Evolutionary conservation across 192 early-diverging fungal species (phyloP).

Genomic region (Coemansia sp.): DNA sequence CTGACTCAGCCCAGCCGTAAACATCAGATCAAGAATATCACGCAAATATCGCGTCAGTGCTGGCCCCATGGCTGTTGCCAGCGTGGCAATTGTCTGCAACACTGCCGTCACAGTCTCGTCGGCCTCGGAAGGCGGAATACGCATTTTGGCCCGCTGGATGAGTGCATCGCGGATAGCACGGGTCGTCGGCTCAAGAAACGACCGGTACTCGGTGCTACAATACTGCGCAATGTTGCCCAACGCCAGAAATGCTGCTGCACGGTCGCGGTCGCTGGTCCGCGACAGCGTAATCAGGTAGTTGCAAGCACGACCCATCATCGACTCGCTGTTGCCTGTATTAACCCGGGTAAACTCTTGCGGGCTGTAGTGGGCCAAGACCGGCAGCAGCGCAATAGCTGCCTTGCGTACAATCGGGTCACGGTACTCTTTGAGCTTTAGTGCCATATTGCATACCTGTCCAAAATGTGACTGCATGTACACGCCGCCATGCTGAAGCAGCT

Average conservation of each 20-base stretch:
- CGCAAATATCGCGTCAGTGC: slow-evolving; percentile 85
- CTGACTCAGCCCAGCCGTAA: slow-evolving; percentile 80
- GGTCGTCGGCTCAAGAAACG: slow-evolving; percentile 77
- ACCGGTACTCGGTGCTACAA: slow-evolving; percentile 73
- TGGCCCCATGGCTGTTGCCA: slow-evolving; percentile 88
- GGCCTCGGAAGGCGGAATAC: slow-evolving; percentile 11
- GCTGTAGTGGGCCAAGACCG: slow-evolving; percentile 78
- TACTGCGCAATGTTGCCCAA: slow-evolving; percentile 84
- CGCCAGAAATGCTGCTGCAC: slow-evolving; percentile 71
- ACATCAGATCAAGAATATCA: slow-evolving; percentile 89
- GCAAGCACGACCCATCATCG: slow-evolving; percentile 73
- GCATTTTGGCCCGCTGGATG: slow-evolving; percentile 50
- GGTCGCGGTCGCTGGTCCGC: slow-evolving; percentile 52
- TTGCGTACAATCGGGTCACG: slow-evolving; percentile 74
- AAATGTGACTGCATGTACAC: slow-evolving; percentile 86
- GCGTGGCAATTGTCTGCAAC: slow-evolving; percentile 83
- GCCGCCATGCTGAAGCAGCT: slow-evolving; percentile 76
- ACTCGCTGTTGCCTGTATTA: slow-evolving; percentile 41
- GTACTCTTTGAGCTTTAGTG: slow-evolving; percentile 74
- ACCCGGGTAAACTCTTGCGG: slow-evolving; percentile 60
- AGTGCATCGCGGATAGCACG: slow-evolving; percentile 75
- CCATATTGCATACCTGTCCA: slow-evolving; percentile 70
- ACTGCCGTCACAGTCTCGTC: slow-evolving; percentile 61
- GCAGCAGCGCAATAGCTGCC: slow-evolving; percentile 83
- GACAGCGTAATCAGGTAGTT: slow-evolving; percentile 72